phyloP scores from a whole-genome alignment of 2,329 filamentous ascomycete genomes.

The Botrytis cinerea region DNA sequence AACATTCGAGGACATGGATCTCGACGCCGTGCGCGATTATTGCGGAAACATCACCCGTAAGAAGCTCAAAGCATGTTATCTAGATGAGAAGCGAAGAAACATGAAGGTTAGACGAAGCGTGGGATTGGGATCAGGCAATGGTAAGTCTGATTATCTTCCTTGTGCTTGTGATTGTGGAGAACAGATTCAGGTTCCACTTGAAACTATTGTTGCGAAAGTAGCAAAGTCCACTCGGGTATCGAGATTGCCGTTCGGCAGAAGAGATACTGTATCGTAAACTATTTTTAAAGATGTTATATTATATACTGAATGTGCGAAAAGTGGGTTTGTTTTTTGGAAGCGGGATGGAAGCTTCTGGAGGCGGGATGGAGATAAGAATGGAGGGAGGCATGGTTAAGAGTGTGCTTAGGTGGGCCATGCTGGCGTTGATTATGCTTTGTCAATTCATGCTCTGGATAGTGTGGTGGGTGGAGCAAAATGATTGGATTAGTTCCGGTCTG shows the following conservation, averaged over 20 bases:
- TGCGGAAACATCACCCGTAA: conserved; percentile 21
- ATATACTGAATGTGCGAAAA: conserved; percentile 24
- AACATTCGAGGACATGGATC: conserved; percentile 23
- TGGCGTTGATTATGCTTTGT: conserved; percentile 19
- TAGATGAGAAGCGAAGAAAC: conserved; percentile 22
- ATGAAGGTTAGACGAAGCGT: conserved; percentile 11
- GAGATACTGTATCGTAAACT: conserved; percentile 17
- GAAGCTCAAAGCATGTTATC: conserved; percentile 23
- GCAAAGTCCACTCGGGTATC: conserved; percentile 5
- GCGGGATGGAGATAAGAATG: conserved; percentile 12
- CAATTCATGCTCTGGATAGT: conserved; percentile 19
- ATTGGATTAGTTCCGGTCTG: not conserved
- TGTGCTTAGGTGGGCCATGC: conserved; percentile 17
- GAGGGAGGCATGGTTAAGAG: not conserved
- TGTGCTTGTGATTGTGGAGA: conserved; percentile 17
- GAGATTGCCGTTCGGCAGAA: conserved; percentile 15
- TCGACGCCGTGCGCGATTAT: conserved; percentile 19
- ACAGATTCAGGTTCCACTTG: conserved; percentile 17
- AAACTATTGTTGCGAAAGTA: conserved; percentile 2
- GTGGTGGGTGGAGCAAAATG: conserved; percentile 19
- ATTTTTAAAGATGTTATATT: conserved; percentile 7
- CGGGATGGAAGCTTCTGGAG: not conserved
- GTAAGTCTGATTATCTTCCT: conserved; percentile 23
- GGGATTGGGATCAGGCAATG: conserved; percentile 12
- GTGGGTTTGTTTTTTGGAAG: conserved; percentile 1